Percentiles rank a stretch among this genome's conserved stretches.
Evolutionary conservation across 768 basidiomycete species (phyloP).

Genomic region (Tephrocybe rancida): DNA sequence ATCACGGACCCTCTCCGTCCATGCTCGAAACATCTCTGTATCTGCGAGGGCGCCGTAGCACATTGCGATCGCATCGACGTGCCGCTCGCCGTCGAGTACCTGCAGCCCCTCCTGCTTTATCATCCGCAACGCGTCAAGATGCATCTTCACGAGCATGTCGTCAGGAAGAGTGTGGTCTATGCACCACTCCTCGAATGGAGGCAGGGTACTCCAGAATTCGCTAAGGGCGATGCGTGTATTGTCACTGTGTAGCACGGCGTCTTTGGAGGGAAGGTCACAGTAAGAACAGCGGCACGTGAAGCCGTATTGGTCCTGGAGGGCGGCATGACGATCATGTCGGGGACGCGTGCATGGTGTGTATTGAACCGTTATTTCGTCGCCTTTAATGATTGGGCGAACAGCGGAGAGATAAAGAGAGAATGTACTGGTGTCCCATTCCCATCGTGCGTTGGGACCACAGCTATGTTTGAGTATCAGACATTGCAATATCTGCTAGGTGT

Average conservation of each 20-base stretch:
- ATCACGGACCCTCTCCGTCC: conserved; percentile 31
- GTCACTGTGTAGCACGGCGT: conserved; percentile 26
- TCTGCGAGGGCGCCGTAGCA: conserved; percentile 43
- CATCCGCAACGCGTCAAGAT: conserved; percentile 28
- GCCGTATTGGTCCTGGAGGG: conserved; percentile 25
- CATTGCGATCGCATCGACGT: conserved; percentile 41
- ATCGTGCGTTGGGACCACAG: conserved; percentile 41
- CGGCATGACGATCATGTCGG: conserved; percentile 20
- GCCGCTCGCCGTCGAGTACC: conserved; percentile 26
- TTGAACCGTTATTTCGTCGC: conserved; percentile 40
- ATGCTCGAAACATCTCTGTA: conserved; percentile 33
- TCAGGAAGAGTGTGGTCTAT: conserved; percentile 25
- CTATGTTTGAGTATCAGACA: conserved; percentile 17
- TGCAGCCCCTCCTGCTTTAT: conserved; percentile 38
- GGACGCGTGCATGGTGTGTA: conserved; percentile 30
- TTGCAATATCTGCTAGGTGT: neutral
- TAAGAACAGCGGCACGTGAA: conserved; percentile 35
- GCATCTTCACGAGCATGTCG: conserved; percentile 32
- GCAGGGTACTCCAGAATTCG: conserved; percentile 26
- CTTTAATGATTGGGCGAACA: conserved; percentile 32
- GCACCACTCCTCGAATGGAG: conserved; percentile 38
- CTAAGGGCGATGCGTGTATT: conserved; percentile 26
- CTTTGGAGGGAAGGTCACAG: conserved; percentile 21
- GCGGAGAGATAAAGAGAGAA: conserved; percentile 35
- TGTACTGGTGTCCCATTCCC: conserved; percentile 35